Evolutionary conservation across 352 stramenopile genomes (phyloP).

Genomic region (Phytophthora ramorum): DNA sequence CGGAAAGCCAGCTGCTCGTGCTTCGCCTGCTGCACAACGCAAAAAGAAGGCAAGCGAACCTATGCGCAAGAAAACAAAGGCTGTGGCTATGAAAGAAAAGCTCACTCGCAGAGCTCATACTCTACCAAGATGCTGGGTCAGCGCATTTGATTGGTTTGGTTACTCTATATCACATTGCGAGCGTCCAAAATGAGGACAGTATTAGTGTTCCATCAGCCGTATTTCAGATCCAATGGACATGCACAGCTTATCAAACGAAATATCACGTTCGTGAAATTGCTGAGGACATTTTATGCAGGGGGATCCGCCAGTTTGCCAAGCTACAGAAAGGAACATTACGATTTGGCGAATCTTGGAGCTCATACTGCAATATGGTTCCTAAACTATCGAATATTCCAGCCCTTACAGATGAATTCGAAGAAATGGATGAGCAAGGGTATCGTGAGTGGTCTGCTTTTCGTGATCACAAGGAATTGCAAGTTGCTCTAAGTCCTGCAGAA

Average conservation of each 20-base stretch:
- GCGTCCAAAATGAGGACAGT: neutral
- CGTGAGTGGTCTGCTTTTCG: constrained; percentile 11
- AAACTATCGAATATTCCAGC: constrained; percentile 6
- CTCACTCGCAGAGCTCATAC: neutral
- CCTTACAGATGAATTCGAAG: constrained; percentile 8
- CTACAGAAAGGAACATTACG: constrained; percentile 1
- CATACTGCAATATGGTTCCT: constrained; percentile 5
- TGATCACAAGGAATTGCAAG: constrained; percentile 5
- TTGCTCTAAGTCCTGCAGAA: constrained; percentile 1
- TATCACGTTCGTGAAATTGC: neutral
- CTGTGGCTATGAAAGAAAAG: too few species aligned
- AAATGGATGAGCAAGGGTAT: constrained; percentile 12
- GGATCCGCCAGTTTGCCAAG: constrained; percentile 1
- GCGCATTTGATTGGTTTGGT: neutral
- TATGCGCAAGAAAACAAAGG: neutral
- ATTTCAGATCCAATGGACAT: constrained; percentile 7
- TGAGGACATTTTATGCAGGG: constrained; percentile 1
- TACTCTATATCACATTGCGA: neutral
- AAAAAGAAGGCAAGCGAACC: too few species aligned
- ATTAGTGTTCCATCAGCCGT: neutral
- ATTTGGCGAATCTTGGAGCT: constrained; percentile 8
- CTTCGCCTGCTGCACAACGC: too few species aligned
- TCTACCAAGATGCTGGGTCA: neutral
- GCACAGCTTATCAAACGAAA: neutral
- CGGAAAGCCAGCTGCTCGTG: too few species aligned